Percentiles rank a stretch among this genome's conserved stretches.
These are phyloP conservation scores for Chromera velia DNA, from an alignment of 73 alveolate genomes.

Conservation along the genomic window DNA sequence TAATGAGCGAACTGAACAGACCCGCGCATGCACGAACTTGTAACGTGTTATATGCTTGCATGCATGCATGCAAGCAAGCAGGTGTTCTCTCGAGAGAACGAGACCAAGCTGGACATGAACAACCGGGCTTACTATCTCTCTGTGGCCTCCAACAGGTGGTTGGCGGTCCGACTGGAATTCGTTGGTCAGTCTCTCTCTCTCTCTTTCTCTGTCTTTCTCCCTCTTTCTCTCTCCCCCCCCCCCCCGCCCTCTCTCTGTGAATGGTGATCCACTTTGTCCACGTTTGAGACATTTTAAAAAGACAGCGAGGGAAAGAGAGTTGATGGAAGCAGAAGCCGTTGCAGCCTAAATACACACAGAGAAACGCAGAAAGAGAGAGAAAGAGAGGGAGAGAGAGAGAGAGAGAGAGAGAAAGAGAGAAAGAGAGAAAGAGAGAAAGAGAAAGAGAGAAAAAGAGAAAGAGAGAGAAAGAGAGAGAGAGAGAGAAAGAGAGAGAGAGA, in stretches of 20 bases:
- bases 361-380: too few species aligned
- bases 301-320: neutral
- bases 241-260: neutral
- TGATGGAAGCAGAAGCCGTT: neutral
- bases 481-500: too few species aligned
- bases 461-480: too few species aligned
- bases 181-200: conserved; percentile 13
- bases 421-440: too few species aligned
- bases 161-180: conserved; percentile 35
- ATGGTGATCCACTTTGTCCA: neutral
- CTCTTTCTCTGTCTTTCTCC: neutral
- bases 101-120: neutral
- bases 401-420: too few species aligned
- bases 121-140: conserved; percentile 38
- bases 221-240: too few species aligned
- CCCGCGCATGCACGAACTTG: too few species aligned
- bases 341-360: neutral
- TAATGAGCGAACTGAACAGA: too few species aligned
- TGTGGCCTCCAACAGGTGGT: conserved; percentile 34
- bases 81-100: neutral
- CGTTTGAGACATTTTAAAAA: neutral
- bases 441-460: too few species aligned
- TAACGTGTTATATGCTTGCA: too few species aligned
- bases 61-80: too few species aligned
- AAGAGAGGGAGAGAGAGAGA: too few species aligned